These are phyloP conservation scores for Nicotiana knightiana DNA, from an alignment of 257 asterid genomes.

Conservation along the genomic window DNA sequence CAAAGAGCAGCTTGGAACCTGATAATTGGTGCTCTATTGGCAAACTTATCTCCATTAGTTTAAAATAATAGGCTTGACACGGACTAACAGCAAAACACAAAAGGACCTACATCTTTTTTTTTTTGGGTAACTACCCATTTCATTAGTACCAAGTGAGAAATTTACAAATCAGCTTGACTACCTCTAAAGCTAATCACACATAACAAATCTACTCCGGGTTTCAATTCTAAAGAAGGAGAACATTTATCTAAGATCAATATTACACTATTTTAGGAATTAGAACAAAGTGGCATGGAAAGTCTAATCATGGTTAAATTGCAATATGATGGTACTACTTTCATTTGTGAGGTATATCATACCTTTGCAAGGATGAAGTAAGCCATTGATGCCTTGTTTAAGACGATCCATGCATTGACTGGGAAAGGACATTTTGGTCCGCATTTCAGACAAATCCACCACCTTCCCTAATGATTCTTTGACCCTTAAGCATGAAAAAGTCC, in stretches of 20 bases:
- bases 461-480: conserved; percentile 25
- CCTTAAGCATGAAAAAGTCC: conserved; percentile 25
- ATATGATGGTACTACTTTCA: not conserved
- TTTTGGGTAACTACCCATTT: no score
- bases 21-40: not conserved
- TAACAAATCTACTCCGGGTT: no score
- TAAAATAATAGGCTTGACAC: not conserved
- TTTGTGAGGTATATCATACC: conserved; percentile 27
- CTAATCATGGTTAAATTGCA: not conserved
- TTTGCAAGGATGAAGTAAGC: conserved; percentile 32
- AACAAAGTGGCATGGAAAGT: not conserved
- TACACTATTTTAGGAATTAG: not conserved
- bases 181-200: no score
- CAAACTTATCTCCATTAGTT: not conserved
- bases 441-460: conserved; percentile 24
- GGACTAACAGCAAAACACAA: not conserved
- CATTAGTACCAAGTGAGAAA: no score
- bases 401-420: conserved; percentile 30
- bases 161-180: no score
- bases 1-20: not conserved
- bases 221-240: not conserved
- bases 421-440: conserved; percentile 28
- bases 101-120: not conserved
- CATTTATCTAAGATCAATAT: not conserved
- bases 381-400: conserved; percentile 33